These are phyloP conservation scores for Ceratocystis diversiconidia DNA, from an alignment of 2,329 filamentous ascomycete species.

Conservation along the genomic window DNA sequence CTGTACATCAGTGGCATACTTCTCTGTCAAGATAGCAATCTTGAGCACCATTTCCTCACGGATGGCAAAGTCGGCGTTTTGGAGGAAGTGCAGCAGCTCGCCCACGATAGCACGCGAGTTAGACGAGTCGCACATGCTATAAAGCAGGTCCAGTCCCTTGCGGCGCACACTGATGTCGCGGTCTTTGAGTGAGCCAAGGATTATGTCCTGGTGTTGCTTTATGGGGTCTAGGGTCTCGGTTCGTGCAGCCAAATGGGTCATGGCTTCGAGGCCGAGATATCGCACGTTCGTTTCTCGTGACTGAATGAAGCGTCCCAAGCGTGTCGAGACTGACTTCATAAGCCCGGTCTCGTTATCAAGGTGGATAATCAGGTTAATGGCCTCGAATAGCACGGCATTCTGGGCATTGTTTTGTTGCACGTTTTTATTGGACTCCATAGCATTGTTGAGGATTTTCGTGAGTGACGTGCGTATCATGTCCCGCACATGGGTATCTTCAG, in stretches of 20 bases:
- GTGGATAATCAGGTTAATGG: constrained; percentile 96
- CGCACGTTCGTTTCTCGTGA: constrained; percentile 94
- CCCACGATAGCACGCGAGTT: constrained; percentile 89
- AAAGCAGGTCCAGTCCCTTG: constrained; percentile 88
- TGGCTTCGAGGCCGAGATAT: constrained; percentile 88
- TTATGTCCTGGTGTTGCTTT: constrained; percentile 94
- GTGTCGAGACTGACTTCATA: constrained; percentile 89
- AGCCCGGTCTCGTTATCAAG: constrained; percentile 86
- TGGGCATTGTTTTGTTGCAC: constrained; percentile 99
- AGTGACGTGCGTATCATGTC: constrained; percentile 84
- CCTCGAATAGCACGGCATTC: constrained; percentile 94
- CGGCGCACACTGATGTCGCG: constrained; percentile 92
- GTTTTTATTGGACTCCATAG: constrained; percentile 90
- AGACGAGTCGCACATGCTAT: constrained; percentile 98
- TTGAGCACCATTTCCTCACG: constrained; percentile 99
- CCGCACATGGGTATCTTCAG: constrained; percentile 88
- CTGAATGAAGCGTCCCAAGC: constrained; percentile 88
- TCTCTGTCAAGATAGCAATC: constrained; percentile 94
- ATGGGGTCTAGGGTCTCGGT: constrained; percentile 92
- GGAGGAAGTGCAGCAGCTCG: constrained; percentile 84
- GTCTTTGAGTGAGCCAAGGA: constrained; percentile 84
- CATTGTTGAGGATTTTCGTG: constrained; percentile 78
- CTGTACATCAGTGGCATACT: constrained; percentile 94
- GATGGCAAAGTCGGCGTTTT: constrained; percentile 94
- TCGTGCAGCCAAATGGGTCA: constrained; percentile 92